A percentile compares a stretch with the other conserved stretches of the same genome.
These are phyloP conservation scores for Annulohypoxylon stygium DNA, from an alignment of 495 filamentous ascomycete species.

Conservation along the genomic window DNA sequence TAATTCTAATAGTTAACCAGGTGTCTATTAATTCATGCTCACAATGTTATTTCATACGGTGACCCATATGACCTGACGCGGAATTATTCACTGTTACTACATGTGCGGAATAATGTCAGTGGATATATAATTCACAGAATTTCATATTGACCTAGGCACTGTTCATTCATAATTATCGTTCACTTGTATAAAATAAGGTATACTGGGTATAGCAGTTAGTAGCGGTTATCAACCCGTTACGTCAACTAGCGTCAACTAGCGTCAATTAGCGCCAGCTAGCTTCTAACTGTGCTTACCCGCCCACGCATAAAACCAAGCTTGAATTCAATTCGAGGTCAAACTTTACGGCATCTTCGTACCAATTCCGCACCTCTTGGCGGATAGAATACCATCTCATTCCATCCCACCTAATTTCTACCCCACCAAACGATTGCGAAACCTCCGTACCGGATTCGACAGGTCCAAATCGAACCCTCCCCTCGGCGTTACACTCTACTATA, in stretches of 20 bases:
- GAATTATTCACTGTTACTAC: too few relatives aligned
- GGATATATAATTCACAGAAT: too few relatives aligned
- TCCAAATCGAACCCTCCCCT: not conserved
- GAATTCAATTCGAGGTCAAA: not conserved
- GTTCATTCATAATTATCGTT: not conserved
- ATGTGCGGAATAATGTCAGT: not conserved
- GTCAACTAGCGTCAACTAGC: constrained; percentile 8
- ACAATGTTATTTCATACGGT: not conserved
- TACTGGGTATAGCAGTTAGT: not conserved
- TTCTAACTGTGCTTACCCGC: constrained; percentile 25
- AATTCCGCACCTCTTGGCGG: not conserved
- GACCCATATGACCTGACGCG: too few relatives aligned
- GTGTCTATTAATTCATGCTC: not conserved
- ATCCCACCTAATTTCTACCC: constrained; percentile 5
- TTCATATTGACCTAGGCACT: not conserved
- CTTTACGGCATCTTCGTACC: not conserved
- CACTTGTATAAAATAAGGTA: not conserved
- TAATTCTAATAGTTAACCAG: too few relatives aligned
- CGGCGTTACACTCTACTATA: constrained; percentile 1
- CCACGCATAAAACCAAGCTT: constrained; percentile 8
- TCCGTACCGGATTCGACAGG: constrained; percentile 10
- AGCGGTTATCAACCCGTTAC: not conserved
- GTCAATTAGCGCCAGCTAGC: not conserved
- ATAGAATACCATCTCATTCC: not conserved
- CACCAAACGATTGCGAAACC: constrained; percentile 11